Conservation (phyloP, 164 flowering plant species). For the Annona cherimola region DNA sequence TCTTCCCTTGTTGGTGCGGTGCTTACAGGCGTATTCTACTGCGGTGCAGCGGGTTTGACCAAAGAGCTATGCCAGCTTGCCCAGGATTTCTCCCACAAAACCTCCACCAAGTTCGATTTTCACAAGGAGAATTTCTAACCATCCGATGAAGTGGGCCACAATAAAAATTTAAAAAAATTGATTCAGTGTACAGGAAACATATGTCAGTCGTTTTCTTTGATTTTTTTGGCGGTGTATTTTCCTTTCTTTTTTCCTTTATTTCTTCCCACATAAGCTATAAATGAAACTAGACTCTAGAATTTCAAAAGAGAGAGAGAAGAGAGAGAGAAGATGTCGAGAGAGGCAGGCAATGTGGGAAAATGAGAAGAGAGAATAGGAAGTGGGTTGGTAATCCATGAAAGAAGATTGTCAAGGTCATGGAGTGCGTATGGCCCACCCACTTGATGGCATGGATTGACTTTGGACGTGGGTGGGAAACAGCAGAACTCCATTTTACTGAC, state of each 20-base stretch:
- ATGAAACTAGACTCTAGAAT: not conserved
- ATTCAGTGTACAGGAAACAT: constrained; percentile 3
- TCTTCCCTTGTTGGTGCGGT: not conserved
- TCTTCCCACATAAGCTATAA: not conserved
- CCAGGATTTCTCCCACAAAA: constrained; percentile 40
- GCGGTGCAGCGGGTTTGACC: constrained; percentile 41
- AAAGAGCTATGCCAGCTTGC: constrained; percentile 43
- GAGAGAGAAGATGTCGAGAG: not conserved
- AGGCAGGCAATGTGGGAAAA: not conserved
- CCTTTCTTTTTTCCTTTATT: not conserved
- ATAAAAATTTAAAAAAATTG: not conserved
- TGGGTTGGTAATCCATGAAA: not conserved
- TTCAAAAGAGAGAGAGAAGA: not conserved
- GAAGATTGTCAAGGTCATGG: not conserved
- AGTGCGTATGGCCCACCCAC: not conserved
- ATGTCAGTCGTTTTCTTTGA: not conserved
- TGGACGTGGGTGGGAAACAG: not conserved
- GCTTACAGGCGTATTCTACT: constrained; percentile 41
- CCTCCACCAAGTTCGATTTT: constrained; percentile 49
- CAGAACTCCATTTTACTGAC: not conserved
- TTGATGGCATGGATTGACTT: not conserved
- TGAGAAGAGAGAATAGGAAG: not conserved
- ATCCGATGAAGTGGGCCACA: not conserved
- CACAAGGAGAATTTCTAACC: constrained; percentile 46
- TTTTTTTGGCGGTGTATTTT: not conserved